Percentiles rank a stretch among this genome's conserved stretches.
These are phyloP conservation scores for Globisporangium sylvaticum DNA, from an alignment of 352 stramenopile genomes.

Conservation along the genomic window DNA sequence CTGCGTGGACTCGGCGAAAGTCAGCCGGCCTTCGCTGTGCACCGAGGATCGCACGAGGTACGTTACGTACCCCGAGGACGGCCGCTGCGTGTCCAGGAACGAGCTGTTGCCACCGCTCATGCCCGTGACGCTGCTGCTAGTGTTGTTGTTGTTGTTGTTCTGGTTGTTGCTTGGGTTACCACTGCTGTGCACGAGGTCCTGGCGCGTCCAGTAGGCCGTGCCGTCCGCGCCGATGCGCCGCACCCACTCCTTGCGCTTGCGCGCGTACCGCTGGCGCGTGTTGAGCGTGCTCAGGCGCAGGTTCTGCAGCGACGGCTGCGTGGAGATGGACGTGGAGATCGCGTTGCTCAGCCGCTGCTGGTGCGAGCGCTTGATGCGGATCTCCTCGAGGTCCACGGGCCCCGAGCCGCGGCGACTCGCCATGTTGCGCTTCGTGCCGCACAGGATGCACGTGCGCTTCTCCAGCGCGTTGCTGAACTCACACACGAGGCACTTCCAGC, in stretches of 20 bases:
- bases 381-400: slow-evolving; percentile 36
- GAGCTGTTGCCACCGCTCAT: slow-evolving; percentile 33
- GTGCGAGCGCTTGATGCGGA: slow-evolving; percentile 35
- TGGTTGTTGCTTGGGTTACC: too few species aligned
- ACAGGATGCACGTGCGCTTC: slow-evolving; percentile 74
- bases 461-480: slow-evolving; percentile 70
- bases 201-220: slow-evolving; percentile 73
- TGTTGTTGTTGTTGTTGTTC: not conserved
- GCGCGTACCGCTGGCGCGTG: slow-evolving; percentile 66
- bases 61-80: slow-evolving; percentile 82
- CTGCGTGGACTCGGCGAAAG: slow-evolving; percentile 85
- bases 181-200: not conserved
- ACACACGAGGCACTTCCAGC: slow-evolving; percentile 84
- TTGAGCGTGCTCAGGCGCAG: slow-evolving; percentile 87
- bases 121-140: not conserved
- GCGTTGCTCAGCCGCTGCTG: too few species aligned
- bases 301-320: slow-evolving; percentile 72
- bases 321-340: slow-evolving; percentile 58
- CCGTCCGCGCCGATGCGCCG: slow-evolving; percentile 75
- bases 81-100: slow-evolving; percentile 41
- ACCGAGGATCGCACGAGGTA: slow-evolving; percentile 74
- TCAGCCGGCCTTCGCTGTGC: slow-evolving; percentile 80
- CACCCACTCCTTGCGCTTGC: slow-evolving; percentile 81
- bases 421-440: slow-evolving; percentile 78
- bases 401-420: slow-evolving; percentile 45